A percentile compares a stretch with the other conserved stretches of the same genome.
Conservation (phyloP, 148 eudicot genomes). For the Nyssa sinensis region DNA sequence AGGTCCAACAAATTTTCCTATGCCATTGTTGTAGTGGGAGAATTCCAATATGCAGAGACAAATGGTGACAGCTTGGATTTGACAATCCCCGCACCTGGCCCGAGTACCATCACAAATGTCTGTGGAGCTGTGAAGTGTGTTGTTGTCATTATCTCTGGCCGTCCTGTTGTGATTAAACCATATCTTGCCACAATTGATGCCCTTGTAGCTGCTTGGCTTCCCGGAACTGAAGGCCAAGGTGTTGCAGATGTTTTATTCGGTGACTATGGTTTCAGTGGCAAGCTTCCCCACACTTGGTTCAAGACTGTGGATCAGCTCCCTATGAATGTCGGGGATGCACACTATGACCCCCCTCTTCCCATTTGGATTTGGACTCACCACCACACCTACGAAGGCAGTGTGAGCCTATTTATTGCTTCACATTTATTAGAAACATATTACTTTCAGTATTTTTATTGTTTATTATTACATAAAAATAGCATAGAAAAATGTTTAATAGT, state of each 20-base stretch:
- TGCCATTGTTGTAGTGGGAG: constrained; percentile 59
- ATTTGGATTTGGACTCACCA: constrained; percentile 54
- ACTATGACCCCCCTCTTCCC: constrained; percentile 59
- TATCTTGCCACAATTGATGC: constrained; percentile 38
- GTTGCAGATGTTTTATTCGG: constrained; percentile 55
- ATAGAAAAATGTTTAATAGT: no score
- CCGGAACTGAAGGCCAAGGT: constrained; percentile 64
- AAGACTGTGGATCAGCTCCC: constrained; percentile 61
- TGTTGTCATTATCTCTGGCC: constrained; percentile 44
- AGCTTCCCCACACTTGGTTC: constrained; percentile 55
- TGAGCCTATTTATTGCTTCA: not conserved
- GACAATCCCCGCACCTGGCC: constrained; percentile 47
- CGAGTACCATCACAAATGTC: constrained; percentile 39
- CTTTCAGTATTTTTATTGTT: no score
- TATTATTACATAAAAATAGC: no score
- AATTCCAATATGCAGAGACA: constrained; percentile 52
- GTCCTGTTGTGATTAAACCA: constrained; percentile 51
- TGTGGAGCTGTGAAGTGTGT: constrained; percentile 47
- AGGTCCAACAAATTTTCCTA: constrained; percentile 40
- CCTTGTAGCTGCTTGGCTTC: constrained; percentile 64
- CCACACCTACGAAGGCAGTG: constrained; percentile 9
- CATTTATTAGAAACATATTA: not conserved
- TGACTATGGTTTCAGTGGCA: constrained; percentile 55
- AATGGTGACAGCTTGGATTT: constrained; percentile 47
- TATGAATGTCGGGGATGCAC: constrained; percentile 53